Conservation (phyloP, 768 basidiomycete genomes). For the Amanita fuliginea region DNA sequence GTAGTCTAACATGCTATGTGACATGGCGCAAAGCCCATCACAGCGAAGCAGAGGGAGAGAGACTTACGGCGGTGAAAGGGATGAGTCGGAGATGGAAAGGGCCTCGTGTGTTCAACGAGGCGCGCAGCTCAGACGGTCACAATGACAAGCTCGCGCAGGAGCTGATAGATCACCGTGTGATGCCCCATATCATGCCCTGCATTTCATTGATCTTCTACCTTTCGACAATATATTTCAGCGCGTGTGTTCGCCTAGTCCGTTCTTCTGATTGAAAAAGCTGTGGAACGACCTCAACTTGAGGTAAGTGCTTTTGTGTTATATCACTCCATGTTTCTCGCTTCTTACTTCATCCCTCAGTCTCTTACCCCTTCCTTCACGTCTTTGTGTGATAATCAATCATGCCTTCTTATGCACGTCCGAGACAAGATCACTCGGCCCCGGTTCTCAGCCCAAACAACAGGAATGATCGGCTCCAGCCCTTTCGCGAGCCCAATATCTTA, state of each 20-base stretch:
- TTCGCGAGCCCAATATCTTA: slow-evolving; percentile 7
- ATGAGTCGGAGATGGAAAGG: not conserved
- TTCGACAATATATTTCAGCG: not conserved
- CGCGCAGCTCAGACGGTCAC: slow-evolving; percentile 12
- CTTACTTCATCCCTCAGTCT: not conserved
- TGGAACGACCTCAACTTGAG: slow-evolving; percentile 1
- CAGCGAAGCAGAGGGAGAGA: slow-evolving; percentile 7
- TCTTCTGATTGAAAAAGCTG: slow-evolving; percentile 2
- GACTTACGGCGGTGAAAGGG: not conserved
- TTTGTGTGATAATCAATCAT: not conserved
- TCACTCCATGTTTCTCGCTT: slow-evolving; percentile 4
- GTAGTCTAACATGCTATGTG: slow-evolving; percentile 43
- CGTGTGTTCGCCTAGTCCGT: no score
- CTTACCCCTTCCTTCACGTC: not conserved
- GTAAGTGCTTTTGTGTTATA: slow-evolving; percentile 4
- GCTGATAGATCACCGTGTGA: slow-evolving; percentile 7
- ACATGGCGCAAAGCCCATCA: slow-evolving; percentile 31
- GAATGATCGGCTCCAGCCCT: slow-evolving; percentile 6
- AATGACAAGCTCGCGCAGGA: not conserved
- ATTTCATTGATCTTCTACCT: not conserved
- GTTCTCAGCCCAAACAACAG: not conserved
- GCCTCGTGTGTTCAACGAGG: slow-evolving; percentile 36
- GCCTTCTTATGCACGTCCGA: slow-evolving; percentile 4
- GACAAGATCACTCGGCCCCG: slow-evolving; percentile 1
- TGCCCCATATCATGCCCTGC: slow-evolving; percentile 1